Evolutionary conservation across 106 monocot genomes (phyloP).

Genomic region (Dendrobium huoshanense): DNA sequence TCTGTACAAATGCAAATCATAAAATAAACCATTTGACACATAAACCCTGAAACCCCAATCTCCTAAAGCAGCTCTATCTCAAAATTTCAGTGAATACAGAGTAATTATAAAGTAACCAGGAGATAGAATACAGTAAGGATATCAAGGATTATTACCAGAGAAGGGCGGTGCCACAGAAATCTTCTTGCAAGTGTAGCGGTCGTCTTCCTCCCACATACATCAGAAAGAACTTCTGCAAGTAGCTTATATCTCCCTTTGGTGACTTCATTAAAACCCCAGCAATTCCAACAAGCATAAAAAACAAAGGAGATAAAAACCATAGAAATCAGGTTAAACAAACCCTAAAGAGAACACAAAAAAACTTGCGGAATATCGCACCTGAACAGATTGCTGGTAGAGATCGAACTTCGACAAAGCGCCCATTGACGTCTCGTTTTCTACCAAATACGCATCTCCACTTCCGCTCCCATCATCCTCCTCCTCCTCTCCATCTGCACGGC

Average conservation of each 20-base stretch:
- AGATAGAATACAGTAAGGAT: neutral
- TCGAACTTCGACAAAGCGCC: conserved; percentile 42
- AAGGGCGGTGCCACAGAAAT: conserved; percentile 91
- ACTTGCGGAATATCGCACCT: conserved; percentile 23
- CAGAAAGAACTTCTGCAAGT: conserved; percentile 88
- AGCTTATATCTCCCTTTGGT: conserved; percentile 92
- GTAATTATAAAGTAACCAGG: neutral
- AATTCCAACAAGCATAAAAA: neutral
- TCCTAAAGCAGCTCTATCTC: neutral
- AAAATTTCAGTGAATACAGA: neutral
- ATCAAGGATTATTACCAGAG: conserved; percentile 42
- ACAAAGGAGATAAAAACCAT: neutral
- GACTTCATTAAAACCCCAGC: conserved; percentile 24
- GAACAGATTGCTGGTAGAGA: conserved; percentile 74
- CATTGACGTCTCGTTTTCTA: neutral
- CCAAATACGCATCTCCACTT: conserved; percentile 2
- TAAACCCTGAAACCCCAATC: neutral
- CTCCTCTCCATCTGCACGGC: conserved; percentile 1
- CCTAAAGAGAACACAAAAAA: neutral
- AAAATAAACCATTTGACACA: neutral
- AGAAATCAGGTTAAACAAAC: neutral
- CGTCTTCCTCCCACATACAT: conserved; percentile 82
- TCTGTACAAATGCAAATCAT: neutral
- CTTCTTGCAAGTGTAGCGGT: conserved; percentile 80
- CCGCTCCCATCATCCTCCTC: conserved; percentile 16